phyloP scores from a whole-genome alignment of 2,329 filamentous ascomycete species.

The Fusarium sp. region DNA sequence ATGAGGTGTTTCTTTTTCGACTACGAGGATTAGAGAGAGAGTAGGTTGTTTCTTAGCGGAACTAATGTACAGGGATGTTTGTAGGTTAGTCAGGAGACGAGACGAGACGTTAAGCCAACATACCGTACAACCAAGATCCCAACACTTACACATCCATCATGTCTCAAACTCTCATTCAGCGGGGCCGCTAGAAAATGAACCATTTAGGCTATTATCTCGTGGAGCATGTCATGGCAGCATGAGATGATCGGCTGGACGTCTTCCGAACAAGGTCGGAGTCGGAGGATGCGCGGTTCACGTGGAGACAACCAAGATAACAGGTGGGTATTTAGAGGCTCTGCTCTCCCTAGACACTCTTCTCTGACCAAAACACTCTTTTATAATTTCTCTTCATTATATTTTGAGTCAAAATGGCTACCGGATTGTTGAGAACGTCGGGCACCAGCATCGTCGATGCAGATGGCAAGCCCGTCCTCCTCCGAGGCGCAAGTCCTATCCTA shows the following conservation, averaged over 20 bases:
- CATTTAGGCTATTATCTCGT: background rate
- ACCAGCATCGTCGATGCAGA: conserved; percentile 55
- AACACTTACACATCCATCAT: background rate
- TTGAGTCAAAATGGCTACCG: conserved; percentile 6
- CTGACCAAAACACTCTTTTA: background rate
- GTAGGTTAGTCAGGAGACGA: background rate
- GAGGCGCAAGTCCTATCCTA: conserved; percentile 31
- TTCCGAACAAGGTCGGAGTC: background rate
- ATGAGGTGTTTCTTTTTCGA: background rate
- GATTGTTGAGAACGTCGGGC: conserved; percentile 40
- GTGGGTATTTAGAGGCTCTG: background rate
- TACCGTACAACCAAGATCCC: background rate
- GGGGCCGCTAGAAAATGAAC: background rate
- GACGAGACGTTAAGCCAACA: too few relatives aligned
- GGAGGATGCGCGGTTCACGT: background rate
- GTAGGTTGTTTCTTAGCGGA: background rate
- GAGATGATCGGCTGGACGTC: background rate
- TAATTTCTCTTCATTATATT: background rate
- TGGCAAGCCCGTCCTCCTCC: conserved; percentile 57
- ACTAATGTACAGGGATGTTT: background rate
- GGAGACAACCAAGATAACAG: background rate
- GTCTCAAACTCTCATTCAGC: background rate
- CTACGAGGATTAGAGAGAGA: background rate
- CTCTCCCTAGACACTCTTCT: background rate
- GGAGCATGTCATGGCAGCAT: background rate